Conservation (phyloP, 768 basidiomycete genomes). For the Termitomyces sp. region DNA sequence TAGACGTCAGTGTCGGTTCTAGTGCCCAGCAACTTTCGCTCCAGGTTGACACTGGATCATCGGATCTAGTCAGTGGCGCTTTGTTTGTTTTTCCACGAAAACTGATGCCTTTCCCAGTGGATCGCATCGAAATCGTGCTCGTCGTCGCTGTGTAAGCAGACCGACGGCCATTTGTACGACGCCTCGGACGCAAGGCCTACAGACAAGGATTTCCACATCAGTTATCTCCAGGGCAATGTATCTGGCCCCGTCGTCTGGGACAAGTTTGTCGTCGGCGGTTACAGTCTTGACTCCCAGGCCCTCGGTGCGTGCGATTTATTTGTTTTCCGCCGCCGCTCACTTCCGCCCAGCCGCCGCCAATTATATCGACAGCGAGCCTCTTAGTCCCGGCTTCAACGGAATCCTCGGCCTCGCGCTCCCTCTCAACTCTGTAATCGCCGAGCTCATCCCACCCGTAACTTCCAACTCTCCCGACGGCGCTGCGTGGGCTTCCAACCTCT, state of each 20-base stretch:
- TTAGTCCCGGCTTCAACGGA: conserved; percentile 54
- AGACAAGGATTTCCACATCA: conserved; percentile 38
- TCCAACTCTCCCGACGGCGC: conserved; percentile 59
- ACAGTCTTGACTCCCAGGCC: conserved; percentile 61
- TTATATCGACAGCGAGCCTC: conserved; percentile 49
- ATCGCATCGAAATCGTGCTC: conserved; percentile 64
- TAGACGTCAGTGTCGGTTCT: conserved; percentile 52
- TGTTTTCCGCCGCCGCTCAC: not conserved
- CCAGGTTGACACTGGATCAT: conserved; percentile 80
- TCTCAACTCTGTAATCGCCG: conserved; percentile 61
- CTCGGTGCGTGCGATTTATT: conserved; percentile 45
- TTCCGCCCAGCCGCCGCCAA: conserved; percentile 49
- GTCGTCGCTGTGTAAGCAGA: conserved; percentile 43
- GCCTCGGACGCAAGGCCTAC: conserved; percentile 43
- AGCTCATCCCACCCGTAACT: conserved; percentile 40
- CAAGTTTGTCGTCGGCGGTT: conserved; percentile 54
- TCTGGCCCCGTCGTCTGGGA: conserved; percentile 71
- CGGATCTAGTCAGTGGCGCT: conserved; percentile 56
- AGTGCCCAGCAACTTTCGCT: conserved; percentile 48
- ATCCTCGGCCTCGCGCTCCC: conserved; percentile 76
- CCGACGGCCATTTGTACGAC: conserved; percentile 50
- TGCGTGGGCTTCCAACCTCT: conserved; percentile 62
- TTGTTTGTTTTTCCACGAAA: not conserved
- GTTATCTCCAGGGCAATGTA: too few relatives aligned
- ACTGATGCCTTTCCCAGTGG: conserved; percentile 44